These are phyloP conservation scores for Skeletonema tropicum DNA, from an alignment of 108 stramenopile species.

Conservation along the genomic window DNA sequence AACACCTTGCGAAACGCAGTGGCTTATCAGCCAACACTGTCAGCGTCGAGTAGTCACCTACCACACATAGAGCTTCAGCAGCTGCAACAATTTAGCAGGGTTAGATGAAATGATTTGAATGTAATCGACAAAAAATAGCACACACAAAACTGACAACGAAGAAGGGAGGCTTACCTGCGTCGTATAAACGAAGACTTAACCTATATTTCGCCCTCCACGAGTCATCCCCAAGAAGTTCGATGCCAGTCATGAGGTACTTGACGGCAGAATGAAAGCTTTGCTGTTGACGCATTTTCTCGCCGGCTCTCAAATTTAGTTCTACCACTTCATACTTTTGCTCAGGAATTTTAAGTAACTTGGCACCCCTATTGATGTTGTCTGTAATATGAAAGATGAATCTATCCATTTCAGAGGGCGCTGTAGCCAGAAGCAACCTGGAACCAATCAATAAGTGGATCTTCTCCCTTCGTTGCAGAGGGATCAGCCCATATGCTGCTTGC, in stretches of 20 bases:
- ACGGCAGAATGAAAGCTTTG: constrained; percentile 56
- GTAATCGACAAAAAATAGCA: too few relatives aligned
- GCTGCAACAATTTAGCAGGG: background rate
- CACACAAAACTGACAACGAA: background rate
- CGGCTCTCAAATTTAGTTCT: constrained; percentile 53
- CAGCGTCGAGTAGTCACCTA: constrained; percentile 34
- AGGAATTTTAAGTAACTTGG: constrained; percentile 24
- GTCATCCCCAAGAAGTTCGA: constrained; percentile 46
- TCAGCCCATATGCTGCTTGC: constrained; percentile 60
- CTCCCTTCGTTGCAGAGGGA: constrained; percentile 38
- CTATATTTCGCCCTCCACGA: constrained; percentile 63
- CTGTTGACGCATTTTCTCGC: constrained; percentile 42
- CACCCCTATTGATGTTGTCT: constrained; percentile 51
- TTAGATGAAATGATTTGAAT: background rate
- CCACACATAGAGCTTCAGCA: constrained; percentile 44
- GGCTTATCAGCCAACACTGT: constrained; percentile 16
- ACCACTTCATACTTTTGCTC: constrained; percentile 44
- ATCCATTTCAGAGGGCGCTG: constrained; percentile 39
- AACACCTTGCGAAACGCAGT: constrained; percentile 18
- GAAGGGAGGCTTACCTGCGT: constrained; percentile 27
- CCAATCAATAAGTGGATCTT: constrained; percentile 60
- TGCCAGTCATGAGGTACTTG: constrained; percentile 51
- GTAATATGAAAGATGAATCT: constrained; percentile 46
- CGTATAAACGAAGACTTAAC: constrained; percentile 60
- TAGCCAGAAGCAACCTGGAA: constrained; percentile 40